Percentiles rank a stretch among this genome's conserved stretches.
phyloP scores from a whole-genome alignment of 2,329 filamentous ascomycete genomes.

The Cercospora sesami region DNA sequence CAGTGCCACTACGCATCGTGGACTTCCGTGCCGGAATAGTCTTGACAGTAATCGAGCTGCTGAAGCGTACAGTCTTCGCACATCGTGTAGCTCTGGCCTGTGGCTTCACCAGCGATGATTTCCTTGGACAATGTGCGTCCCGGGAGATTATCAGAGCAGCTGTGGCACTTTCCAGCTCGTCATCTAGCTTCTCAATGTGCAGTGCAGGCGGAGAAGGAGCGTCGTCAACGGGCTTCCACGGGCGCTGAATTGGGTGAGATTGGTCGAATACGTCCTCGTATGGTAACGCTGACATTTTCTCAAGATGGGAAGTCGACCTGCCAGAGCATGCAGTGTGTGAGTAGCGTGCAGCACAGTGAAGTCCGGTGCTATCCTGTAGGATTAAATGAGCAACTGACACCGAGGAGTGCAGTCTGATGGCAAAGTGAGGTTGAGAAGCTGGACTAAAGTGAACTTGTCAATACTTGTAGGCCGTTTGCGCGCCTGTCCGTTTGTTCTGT shows the following conservation, averaged over 20 bases:
- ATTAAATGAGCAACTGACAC: not conserved
- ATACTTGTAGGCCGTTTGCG: not conserved
- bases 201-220: not conserved
- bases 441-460: not conserved
- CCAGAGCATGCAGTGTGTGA: not conserved
- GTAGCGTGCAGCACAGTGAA: not conserved
- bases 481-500: constrained; percentile 8
- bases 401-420: not conserved
- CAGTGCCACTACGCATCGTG: not conserved
- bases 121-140: not conserved
- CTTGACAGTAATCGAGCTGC: not conserved
- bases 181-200: constrained; percentile 13
- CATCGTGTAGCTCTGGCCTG: not conserved
- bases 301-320: not conserved
- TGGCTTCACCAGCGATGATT: constrained; percentile 15
- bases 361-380: not conserved
- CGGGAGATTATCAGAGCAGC: constrained; percentile 8
- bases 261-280: not conserved
- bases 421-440: not conserved
- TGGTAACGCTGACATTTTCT: not conserved
- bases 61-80: constrained; percentile 17
- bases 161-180: constrained; percentile 12
- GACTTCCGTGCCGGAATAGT: constrained; percentile 6
- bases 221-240: not conserved
- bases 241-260: not conserved